Evolutionary conservation across 2,329 filamentous ascomycete species (phyloP).

Genomic region (Penicillium italicum): DNA sequence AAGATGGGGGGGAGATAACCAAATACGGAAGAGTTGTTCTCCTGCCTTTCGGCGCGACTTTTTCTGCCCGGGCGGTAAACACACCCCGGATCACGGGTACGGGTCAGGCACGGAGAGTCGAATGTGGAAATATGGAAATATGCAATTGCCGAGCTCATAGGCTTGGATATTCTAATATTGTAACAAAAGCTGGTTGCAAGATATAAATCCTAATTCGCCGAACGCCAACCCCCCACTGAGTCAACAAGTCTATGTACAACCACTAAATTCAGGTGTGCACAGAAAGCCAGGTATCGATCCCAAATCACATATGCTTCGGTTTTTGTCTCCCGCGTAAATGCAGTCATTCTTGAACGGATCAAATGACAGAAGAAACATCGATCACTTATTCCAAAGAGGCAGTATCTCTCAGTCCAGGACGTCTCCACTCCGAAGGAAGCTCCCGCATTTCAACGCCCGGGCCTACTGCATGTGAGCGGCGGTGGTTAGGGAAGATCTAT

Average conservation of each 20-base stretch:
- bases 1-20: conserved; percentile 9
- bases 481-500: conserved; percentile 58
- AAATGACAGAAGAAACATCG: conserved; percentile 5
- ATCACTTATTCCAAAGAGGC: conserved; percentile 61
- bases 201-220: conserved; percentile 25
- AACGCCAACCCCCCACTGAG: conserved; percentile 27
- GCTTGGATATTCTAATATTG: background rate
- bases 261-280: conserved; percentile 12
- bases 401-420: conserved; percentile 60
- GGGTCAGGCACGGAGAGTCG: conserved; percentile 1
- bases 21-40: conserved; percentile 13
- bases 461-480: conserved; percentile 65
- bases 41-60: conserved; percentile 32
- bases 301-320: conserved; percentile 19
- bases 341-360: conserved; percentile 3
- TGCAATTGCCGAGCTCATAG: background rate
- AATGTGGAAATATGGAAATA: background rate
- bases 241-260: conserved; percentile 36
- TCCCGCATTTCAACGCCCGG: conserved; percentile 79
- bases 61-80: conserved; percentile 37
- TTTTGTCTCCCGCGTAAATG: conserved; percentile 20
- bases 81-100: conserved; percentile 6
- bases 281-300: conserved; percentile 16
- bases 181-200: conserved; percentile 7
- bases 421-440: conserved; percentile 54